Conservation (phyloP, 208 protist genomes). For the Leishmania gerbilli region DNA sequence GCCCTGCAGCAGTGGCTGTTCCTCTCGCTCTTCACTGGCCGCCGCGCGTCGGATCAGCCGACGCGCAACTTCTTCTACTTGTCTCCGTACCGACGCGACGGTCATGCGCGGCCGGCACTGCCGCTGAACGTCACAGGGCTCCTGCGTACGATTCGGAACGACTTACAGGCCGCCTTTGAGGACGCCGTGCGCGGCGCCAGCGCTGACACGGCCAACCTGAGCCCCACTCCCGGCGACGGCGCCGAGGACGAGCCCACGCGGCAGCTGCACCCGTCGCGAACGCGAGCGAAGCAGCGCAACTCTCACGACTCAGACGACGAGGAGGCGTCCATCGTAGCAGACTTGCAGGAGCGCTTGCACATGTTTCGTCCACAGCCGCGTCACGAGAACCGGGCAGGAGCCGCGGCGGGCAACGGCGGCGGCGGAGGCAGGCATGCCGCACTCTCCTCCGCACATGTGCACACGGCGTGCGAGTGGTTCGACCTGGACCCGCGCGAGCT, state of each 20-base stretch:
- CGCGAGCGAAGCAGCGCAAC: slow-evolving; percentile 1
- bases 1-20: slow-evolving; percentile 36
- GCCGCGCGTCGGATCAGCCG: slow-evolving; percentile 12
- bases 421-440: background rate
- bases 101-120: slow-evolving; percentile 17
- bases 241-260: background rate
- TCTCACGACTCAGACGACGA: background rate
- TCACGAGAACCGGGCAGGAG: background rate
- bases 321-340: background rate
- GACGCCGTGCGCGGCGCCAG: slow-evolving; percentile 18
- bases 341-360: slow-evolving; percentile 4
- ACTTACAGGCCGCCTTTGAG: slow-evolving; percentile 24
- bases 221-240: slow-evolving; percentile 1
- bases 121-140: slow-evolving; percentile 22
- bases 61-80: slow-evolving; percentile 29
- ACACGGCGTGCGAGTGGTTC: slow-evolving; percentile 16
- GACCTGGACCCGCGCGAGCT: slow-evolving; percentile 16
- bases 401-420: background rate
- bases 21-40: slow-evolving; percentile 31
- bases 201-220: background rate
- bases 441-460: background rate
- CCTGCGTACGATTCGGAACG: slow-evolving; percentile 12
- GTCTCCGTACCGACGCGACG: slow-evolving; percentile 27
- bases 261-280: background rate
- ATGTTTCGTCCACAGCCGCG: background rate